phyloP scores from a whole-genome alignment of 257 asterid species.

The Solanum virginianum region DNA sequence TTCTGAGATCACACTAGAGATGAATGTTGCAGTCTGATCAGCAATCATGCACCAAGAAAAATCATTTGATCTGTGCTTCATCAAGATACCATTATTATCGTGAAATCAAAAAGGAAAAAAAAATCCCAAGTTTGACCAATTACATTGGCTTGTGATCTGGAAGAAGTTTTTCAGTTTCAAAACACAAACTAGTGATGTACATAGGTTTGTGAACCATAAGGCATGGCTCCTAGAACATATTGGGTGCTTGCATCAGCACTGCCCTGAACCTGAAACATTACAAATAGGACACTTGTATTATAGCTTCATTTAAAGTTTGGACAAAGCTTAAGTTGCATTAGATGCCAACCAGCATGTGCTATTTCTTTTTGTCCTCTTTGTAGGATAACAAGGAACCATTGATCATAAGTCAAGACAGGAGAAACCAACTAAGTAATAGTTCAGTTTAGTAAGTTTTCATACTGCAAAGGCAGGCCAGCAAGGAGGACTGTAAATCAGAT shows the following conservation, averaged over 20 bases:
- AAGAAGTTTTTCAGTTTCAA: not conserved
- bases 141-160: not conserved
- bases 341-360: not conserved
- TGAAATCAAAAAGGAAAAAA: not conserved
- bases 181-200: slow-evolving; percentile 1
- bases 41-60: not conserved
- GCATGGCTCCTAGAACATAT: slow-evolving; percentile 17
- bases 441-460: not conserved
- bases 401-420: not conserved
- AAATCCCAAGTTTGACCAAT: not conserved
- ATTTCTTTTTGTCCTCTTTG: not conserved
- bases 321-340: not conserved
- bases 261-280: slow-evolving; percentile 17
- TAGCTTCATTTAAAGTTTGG: not conserved
- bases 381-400: not conserved
- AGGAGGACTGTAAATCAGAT: not conserved
- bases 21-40: not conserved
- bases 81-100: not conserved
- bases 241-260: slow-evolving; percentile 6
- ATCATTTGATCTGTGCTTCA: not conserved
- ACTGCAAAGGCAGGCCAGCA: not conserved
- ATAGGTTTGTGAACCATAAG: slow-evolving; percentile 8
- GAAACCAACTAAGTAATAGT: not conserved
- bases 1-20: not conserved
- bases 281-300: not conserved